Evolutionary conservation across 139 green algal species (phyloP), one percentile per base, ranked within the genome.

Genomic region (Nannochloris sp.): DNA sequence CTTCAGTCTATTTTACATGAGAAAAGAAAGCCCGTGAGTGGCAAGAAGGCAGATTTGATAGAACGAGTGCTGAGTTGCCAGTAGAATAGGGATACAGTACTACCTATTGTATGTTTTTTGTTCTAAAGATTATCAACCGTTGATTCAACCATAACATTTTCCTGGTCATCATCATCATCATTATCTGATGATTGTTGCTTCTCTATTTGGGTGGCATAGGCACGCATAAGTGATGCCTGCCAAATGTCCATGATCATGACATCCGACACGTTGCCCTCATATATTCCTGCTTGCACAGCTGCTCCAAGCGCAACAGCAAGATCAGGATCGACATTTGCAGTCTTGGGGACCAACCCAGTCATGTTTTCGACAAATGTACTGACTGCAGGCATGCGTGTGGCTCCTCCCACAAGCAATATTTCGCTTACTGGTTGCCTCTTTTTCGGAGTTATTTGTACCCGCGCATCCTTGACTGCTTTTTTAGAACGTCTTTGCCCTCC

Each of bases 331-430:
- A 95, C 75, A 14, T 55, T 46, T 11, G 43, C 30, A 12, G 48
- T 57, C 16, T 68, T 61, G 2, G 82, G 75, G 29, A 79, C 44
- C 28, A 93, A 49, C 10, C 89, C 84, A 1, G 89, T 95, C 82
- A 94, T 91, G 82, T 94, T 91, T 28, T 33, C 25, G 17, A 96
- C 76, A 67, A 96, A 92, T 48, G 59, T 65, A 8, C 48, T 49
- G 14, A 96, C 69, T 2, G 79, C 70, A 2, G 87, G 85, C 85
- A 95, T 93, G 57, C 88, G 82, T 0, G 89, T 95, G 55, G 85
- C 75, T 16, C 86, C 89, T 8, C 89, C 89, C 46, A 96, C 89
- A 68, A 96, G 71, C 68, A 96, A 73, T 61, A 95, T 79, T 50
- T 74, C 28, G 50, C 67, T 75, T 6, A 92, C 76, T 4, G 86